Base-by-base conservation (phyloP, 2,329 filamentous ascomycete species). In the Cordyceps cateniannulata region DNA sequence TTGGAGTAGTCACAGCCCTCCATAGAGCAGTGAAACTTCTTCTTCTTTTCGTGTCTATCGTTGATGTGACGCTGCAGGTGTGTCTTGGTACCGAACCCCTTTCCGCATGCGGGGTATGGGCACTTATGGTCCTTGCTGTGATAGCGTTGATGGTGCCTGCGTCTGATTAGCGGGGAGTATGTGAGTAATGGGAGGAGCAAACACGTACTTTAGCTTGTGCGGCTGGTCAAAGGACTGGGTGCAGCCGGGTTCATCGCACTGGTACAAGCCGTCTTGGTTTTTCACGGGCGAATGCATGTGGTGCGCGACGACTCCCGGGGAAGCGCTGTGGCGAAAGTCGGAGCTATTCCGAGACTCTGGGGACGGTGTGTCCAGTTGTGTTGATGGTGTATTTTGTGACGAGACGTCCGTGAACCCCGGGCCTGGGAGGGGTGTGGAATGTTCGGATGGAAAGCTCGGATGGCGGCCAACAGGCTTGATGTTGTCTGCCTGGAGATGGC, bases 1-100 rank as follows among this genome's bases (percentile, higher is more conserved):
- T 76, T 77, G n/a, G 81, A 85, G 67, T 83, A 85, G 5, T 80
- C 75, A 65, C 83, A 86, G 7, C 77, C 77, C 2, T 73, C 74
- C 5, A 82, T 76, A 0, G 77, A 80, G 65, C 83, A 86, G 68
- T 85, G 82, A 60, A 81, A 85, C 62, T 83, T 83, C 69, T 81
- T 82, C 62, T 79, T 82, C 72, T 85, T 84, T 65, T 78, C 76
- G 68, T 86, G 83, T 61, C 83, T 80, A 67, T 85, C 83, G 69
- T 86, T 85, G 68, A 85, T 80, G 66, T 86, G 83, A 10, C 83
- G 81, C 66, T 85, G 81, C 50, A 86, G 73, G 68, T 85, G 83
- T 4, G 83, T 85, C 68, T 84, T 84, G 22, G 83, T 86, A 57
- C 83, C 83, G 62, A 86, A 86, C 24, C 77, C 77, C 68, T 81